Evolutionary conservation across 2,329 filamentous ascomycete species (phyloP), one percentile per base, ranked within the genome.

Genomic region (Hypoxylon sp.): DNA sequence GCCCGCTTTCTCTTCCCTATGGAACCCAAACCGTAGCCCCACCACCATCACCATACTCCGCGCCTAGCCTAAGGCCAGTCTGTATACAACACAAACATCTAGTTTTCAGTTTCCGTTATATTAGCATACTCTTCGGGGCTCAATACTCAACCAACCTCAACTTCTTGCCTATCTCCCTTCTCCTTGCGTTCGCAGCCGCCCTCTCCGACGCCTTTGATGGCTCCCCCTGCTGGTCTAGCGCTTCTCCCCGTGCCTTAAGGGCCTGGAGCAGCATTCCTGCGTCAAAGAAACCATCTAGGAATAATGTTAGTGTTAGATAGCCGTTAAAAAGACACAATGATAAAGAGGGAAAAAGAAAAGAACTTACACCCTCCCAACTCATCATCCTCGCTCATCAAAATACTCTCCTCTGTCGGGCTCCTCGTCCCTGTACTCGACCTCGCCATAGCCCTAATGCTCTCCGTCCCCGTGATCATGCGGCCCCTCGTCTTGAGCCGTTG

Each of bases 211-310:
- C 79, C 73, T 86, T 88, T 9, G 81, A 22, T 10, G 39, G 81
- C 69, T 89, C 86, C 47, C 80, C 83, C 2, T 81, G 75, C 2
- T 81, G 75, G 59, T 88, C 86, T 5, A 83, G 79, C 3, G 82
- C 84, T 63, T 89, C 85, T 14, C 87, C 86, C 55, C 91, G 87
- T 2, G 91, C 91, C 78, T 94, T 94, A 64, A 97, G 88, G 1
- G 94, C 94, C 79, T 97, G 93, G 24, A 96, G 85, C 4, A 98
- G 87, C 94, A 98, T 97, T 13, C 95, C 95, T 0, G 95, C 94
- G 78, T 98, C 95, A 81, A 98, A 98, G 85, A 98, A 98, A 33
- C 95, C 95, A 84, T 98, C 94, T 97, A 77, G 13, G 59, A 46
- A n/a, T n/a, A 13, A 5, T 5, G 55, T 71, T 14, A 73, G 69